phyloP scores from a whole-genome alignment of 768 basidiomycete genomes.

The Leccinellum albellum region DNA sequence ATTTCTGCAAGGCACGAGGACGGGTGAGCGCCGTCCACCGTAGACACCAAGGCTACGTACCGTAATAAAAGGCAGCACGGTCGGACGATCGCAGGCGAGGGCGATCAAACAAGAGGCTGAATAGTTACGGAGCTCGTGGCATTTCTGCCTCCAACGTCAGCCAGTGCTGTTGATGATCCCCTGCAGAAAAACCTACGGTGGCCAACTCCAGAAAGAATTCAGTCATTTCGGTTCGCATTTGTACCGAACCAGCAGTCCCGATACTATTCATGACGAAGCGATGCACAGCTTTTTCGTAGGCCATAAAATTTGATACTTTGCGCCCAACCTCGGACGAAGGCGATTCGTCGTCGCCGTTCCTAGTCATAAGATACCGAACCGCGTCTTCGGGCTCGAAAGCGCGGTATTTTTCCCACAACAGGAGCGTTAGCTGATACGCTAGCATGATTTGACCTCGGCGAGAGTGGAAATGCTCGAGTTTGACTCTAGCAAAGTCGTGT shows the following conservation, averaged over 20 bases:
- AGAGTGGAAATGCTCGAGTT: constrained; percentile 35
- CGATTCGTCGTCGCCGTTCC: constrained; percentile 24
- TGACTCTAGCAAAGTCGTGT: constrained; percentile 24
- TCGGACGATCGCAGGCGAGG: constrained; percentile 38
- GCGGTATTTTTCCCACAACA: constrained; percentile 36
- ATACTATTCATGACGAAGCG: constrained; percentile 41
- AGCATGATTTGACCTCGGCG: constrained; percentile 39
- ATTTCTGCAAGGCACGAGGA: constrained; percentile 12
- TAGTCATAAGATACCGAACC: constrained; percentile 37
- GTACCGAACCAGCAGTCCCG: constrained; percentile 20
- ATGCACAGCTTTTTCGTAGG: constrained; percentile 35
- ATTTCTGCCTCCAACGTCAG: constrained; percentile 33
- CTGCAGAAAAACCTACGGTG: constrained; percentile 27
- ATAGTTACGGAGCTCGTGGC: constrained; percentile 44
- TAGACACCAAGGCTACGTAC: constrained; percentile 7
- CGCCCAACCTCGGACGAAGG: constrained; percentile 29
- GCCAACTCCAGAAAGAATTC: constrained; percentile 47
- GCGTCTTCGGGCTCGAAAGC: constrained; percentile 42
- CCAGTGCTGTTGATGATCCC: not conserved
- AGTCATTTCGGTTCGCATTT: constrained; percentile 26
- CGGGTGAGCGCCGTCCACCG: not conserved
- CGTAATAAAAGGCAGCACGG: constrained; percentile 32
- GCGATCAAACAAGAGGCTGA: constrained; percentile 40
- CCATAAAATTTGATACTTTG: constrained; percentile 30
- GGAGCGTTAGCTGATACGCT: constrained; percentile 42